These are phyloP conservation scores for Thinopyrum elongatum DNA, from an alignment of 176 grass and related monocot genomes.

Conservation along the genomic window DNA sequence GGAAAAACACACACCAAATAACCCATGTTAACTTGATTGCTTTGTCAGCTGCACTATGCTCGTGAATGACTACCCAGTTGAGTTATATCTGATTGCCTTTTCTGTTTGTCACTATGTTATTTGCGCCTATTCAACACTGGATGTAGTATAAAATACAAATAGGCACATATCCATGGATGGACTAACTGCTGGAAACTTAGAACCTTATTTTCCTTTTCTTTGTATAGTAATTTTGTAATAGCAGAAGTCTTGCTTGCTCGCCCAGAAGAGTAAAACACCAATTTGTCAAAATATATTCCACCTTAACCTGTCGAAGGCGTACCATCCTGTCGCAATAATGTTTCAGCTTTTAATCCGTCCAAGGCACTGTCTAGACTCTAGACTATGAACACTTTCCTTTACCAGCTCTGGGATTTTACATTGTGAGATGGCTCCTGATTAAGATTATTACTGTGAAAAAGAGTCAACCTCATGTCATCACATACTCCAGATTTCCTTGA, in stretches of 20 bases:
- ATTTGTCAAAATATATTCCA: neutral
- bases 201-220: neutral
- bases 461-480: too few species aligned
- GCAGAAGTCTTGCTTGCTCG: neutral
- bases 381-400: too few species aligned
- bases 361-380: neutral
- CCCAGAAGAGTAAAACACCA: neutral
- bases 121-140: neutral
- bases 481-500: too few species aligned
- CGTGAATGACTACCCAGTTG: neutral
- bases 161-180: neutral
- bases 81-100: neutral
- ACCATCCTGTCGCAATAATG: neutral
- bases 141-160: neutral
- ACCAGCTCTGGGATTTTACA: too few species aligned
- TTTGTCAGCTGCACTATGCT: neutral
- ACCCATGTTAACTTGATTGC: neutral
- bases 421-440: too few species aligned
- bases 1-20: neutral
- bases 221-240: neutral
- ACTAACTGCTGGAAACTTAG: neutral
- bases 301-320: neutral
- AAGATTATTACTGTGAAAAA: too few species aligned
- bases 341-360: neutral
- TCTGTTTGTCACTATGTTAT: neutral